A percentile compares a stretch with the other conserved stretches of the same genome.
These are phyloP conservation scores for Houttuynia cordata DNA, from an alignment of 164 flowering plant species.

Conservation along the genomic window DNA sequence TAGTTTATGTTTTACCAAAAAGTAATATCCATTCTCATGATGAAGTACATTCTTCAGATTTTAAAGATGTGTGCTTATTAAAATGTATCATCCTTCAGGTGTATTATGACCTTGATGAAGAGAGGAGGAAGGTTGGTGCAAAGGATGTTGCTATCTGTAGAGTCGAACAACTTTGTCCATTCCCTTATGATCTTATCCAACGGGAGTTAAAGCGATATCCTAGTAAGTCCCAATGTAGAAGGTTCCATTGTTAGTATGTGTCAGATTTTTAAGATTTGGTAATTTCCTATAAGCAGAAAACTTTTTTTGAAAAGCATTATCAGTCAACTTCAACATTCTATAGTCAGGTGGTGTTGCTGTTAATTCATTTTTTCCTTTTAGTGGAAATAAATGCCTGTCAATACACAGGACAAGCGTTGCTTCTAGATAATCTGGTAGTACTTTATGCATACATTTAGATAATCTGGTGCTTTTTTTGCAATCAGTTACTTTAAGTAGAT, in stretches of 20 bases:
- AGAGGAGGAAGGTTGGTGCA: conserved; percentile 45
- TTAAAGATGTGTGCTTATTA: neutral
- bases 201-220: conserved; percentile 91
- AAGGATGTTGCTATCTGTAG: conserved; percentile 85
- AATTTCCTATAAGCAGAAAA: too few species aligned
- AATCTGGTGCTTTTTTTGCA: too few species aligned
- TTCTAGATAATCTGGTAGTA: too few species aligned
- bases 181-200: conserved; percentile 90
- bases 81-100: conserved; percentile 24
- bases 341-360: too few species aligned
- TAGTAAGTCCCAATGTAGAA: conserved; percentile 36
- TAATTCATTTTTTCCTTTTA: too few species aligned
- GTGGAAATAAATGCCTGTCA: too few species aligned
- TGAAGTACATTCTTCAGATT: neutral
- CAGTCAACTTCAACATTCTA: too few species aligned
- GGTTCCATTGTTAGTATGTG: neutral
- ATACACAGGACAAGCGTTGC: too few species aligned
- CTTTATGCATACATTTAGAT: too few species aligned
- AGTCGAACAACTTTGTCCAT: conserved; percentile 94
- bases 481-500: too few species aligned
- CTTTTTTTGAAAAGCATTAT: too few species aligned
- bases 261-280: neutral
- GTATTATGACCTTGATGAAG: conserved; percentile 89
- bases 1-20: neutral
- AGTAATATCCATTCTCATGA: neutral